These are phyloP conservation scores for Cutaneotrichosporon cyanovorans DNA, from an alignment of 1,284 basidiomycete species.

Conservation along the genomic window DNA sequence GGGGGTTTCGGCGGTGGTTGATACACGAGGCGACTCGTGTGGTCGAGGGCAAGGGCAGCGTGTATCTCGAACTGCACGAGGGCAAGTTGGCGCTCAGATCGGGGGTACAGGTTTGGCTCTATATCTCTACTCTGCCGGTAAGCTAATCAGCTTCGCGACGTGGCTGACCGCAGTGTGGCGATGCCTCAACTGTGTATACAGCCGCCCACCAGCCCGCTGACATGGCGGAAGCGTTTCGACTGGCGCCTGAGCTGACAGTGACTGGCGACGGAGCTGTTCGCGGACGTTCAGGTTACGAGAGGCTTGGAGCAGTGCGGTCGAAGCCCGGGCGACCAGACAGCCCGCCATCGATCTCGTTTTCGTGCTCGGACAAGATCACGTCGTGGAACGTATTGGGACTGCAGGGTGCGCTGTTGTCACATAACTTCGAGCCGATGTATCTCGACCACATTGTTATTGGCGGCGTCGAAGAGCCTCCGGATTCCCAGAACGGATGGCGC, in stretches of 20 bases:
- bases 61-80: conserved; percentile 10
- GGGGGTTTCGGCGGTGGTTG: conserved; percentile 74
- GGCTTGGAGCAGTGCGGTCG: conserved; percentile 68
- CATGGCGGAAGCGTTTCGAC: conserved; percentile 53
- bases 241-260: conserved; percentile 14
- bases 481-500: conserved; percentile 29
- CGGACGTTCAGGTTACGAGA: conserved; percentile 68
- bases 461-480: conserved; percentile 50
- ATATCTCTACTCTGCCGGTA: conserved; percentile 89
- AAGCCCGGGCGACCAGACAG: conserved; percentile 82
- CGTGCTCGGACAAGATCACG: conserved; percentile 86
- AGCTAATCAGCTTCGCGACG: conserved; percentile 21
- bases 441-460: conserved; percentile 62
- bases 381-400: conserved; percentile 70
- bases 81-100: conserved; percentile 51
- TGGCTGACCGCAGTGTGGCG: conserved; percentile 59
- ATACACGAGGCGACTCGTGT: conserved; percentile 55
- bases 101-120: conserved; percentile 58
- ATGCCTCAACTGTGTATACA: conserved; percentile 74
- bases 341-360: conserved; percentile 68
- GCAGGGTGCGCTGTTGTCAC: conserved; percentile 67
- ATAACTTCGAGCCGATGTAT: conserved; percentile 58
- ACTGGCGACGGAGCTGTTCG: conserved; percentile 49
- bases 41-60: conserved; percentile 28
- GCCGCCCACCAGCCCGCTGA: conserved; percentile 61